Evolutionary conservation across 345 rosid species (phyloP).

Genomic region (Murraya paniculata): DNA sequence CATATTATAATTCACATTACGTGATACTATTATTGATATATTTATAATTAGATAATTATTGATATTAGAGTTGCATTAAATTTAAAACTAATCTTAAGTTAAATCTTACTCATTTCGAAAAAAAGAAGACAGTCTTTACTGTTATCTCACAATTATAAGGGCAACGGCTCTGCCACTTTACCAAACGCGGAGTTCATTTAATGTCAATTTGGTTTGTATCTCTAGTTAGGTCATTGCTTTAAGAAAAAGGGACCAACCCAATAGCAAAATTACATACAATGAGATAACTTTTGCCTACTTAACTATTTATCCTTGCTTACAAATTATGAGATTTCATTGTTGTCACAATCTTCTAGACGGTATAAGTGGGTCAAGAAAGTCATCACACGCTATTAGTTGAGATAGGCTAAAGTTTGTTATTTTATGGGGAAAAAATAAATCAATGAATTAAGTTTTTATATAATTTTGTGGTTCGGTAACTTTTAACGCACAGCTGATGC

Average conservation of each 20-base stretch:
- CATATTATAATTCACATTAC: too few relatives aligned
- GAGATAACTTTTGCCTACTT: background rate
- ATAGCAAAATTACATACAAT: background rate
- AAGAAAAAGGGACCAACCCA: background rate
- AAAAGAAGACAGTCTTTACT: too few relatives aligned
- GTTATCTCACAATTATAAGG: too few relatives aligned
- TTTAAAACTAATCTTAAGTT: rapidly evolving
- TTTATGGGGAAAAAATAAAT: too few relatives aligned
- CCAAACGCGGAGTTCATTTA: background rate
- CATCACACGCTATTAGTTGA: background rate
- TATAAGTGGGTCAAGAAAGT: background rate
- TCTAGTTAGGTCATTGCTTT: background rate
- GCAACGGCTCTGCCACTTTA: rapidly evolving
- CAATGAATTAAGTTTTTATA: too few relatives aligned
- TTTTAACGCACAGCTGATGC: too few relatives aligned
- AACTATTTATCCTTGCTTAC: background rate
- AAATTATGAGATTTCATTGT: background rate
- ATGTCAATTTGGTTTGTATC: background rate
- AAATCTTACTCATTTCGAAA: too few relatives aligned
- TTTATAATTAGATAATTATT: rapidly evolving
- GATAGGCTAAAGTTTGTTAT: too few relatives aligned
- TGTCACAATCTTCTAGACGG: constrained; percentile 18
- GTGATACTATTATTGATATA: too few relatives aligned
- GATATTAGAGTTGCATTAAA: too few relatives aligned
- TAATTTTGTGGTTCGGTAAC: too few relatives aligned